Evolutionary conservation across 768 basidiomycete species (phyloP).

Genomic region (Russula compacta): DNA sequence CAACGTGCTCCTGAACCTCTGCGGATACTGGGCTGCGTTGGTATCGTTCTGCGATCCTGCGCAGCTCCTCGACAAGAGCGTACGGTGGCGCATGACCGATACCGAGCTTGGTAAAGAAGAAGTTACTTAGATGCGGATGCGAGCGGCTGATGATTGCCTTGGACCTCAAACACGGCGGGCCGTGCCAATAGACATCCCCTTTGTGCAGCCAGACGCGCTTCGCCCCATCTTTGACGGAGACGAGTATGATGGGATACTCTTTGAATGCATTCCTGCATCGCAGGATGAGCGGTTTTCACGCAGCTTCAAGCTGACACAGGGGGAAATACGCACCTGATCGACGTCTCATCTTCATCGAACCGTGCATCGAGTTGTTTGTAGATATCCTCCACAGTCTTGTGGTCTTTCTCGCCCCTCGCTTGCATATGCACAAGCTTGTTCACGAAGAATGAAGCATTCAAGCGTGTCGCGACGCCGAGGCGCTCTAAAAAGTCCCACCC

Average conservation of each 20-base stretch:
- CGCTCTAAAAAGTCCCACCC: slow-evolving; percentile 20
- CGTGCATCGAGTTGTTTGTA: slow-evolving; percentile 22
- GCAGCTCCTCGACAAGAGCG: slow-evolving; percentile 20
- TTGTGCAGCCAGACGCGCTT: slow-evolving; percentile 12
- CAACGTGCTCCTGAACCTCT: not conserved
- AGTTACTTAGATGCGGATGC: slow-evolving; percentile 13
- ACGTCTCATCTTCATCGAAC: slow-evolving; percentile 20
- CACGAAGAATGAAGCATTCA: slow-evolving; percentile 18
- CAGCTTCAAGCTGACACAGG: not conserved
- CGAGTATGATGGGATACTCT: slow-evolving; percentile 13
- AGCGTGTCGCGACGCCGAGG: slow-evolving; percentile 18
- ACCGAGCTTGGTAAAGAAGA: slow-evolving; percentile 18
- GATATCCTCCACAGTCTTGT: slow-evolving; percentile 1
- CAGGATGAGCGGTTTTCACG: not conserved
- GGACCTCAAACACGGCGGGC: slow-evolving; percentile 19
- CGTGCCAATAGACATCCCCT: slow-evolving; percentile 20
- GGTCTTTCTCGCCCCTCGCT: slow-evolving; percentile 2
- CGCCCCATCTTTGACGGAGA: not conserved
- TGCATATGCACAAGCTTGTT: slow-evolving; percentile 18
- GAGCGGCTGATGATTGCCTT: slow-evolving; percentile 13
- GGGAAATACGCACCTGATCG: slow-evolving; percentile 18
- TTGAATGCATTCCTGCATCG: slow-evolving; percentile 13
- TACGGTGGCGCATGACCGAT: slow-evolving; percentile 12
- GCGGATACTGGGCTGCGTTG: not conserved
- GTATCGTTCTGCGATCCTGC: not conserved